Percentiles rank a stretch among this genome's conserved stretches.
These are phyloP conservation scores for Diplotaxis tenuifolia DNA, from an alignment of 345 rosid species.

Conservation along the genomic window DNA sequence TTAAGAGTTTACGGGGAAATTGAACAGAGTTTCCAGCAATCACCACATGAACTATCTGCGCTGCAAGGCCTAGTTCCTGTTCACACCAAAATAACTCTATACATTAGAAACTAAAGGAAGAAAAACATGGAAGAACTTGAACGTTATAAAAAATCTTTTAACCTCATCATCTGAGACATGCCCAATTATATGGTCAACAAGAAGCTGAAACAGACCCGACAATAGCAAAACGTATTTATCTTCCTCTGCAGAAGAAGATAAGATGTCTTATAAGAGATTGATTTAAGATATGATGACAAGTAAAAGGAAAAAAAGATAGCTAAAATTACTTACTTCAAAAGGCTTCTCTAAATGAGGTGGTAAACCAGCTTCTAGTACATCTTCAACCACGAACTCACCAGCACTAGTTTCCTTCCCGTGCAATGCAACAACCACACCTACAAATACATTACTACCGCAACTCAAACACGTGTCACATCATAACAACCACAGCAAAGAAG, in stretches of 20 bases:
- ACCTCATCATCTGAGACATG: slow-evolving; percentile 92
- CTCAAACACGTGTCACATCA: not conserved
- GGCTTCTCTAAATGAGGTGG: slow-evolving; percentile 73
- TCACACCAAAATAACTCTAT: slow-evolving; percentile 8
- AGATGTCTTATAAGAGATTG: slow-evolving; percentile 25
- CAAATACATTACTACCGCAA: slow-evolving; percentile 11
- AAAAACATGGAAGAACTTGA: slow-evolving; percentile 10
- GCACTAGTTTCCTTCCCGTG: slow-evolving; percentile 84
- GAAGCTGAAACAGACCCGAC: slow-evolving; percentile 92
- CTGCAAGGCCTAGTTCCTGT: slow-evolving; percentile 79
- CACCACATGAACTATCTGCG: slow-evolving; percentile 79
- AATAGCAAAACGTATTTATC: slow-evolving; percentile 79
- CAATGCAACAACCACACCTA: slow-evolving; percentile 80
- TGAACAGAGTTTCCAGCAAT: slow-evolving; percentile 95
- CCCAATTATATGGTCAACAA: slow-evolving; percentile 93
- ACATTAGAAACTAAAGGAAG: slow-evolving; percentile 11
- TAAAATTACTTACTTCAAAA: slow-evolving; percentile 51
- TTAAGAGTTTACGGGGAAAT: too few relatives aligned
- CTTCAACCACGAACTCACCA: slow-evolving; percentile 80
- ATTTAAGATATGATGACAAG: slow-evolving; percentile 10
- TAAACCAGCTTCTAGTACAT: slow-evolving; percentile 84
- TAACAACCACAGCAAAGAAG: not conserved
- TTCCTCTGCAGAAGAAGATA: slow-evolving; percentile 53
- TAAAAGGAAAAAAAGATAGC: slow-evolving; percentile 11
- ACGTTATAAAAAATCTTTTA: slow-evolving; percentile 15